Base-by-base conservation (phyloP, 257 asterid species). In the Solanum habrochaites region DNA sequence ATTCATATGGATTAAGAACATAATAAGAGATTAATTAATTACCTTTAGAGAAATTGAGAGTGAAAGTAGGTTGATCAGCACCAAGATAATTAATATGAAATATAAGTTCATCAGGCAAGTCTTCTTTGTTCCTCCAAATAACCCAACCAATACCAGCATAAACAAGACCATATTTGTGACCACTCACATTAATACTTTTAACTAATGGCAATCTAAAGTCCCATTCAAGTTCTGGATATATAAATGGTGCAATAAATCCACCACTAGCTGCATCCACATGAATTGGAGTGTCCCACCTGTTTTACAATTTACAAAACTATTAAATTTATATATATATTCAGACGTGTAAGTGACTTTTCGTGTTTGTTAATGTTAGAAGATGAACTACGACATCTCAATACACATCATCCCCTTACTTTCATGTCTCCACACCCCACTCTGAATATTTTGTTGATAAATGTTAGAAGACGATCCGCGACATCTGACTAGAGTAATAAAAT, bases 181-280 rank as follows among this genome's bases (percentile, higher is more conserved):
- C 99, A 88, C 98, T 94, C 70, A 96, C 99, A 71, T 96, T 96
- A 25, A 96, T 96, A 85, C 98, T 96, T 91, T 96, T 96, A 88
- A 96, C 99, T 84, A 95, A 73, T 42, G 98, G 98, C 91, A 95
- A 83, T 73, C 98, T 91, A 85, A 96, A 96, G 82, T 96, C 99
- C 99, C 99, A 95, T 73, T 95, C 97, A 60, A 96, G 89, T 11
- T 96, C 99, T 31, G 98, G 99, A 90, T 95, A 96, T 35, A 96
- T 73, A 73, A 96, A 96, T 87, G 99, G 99, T 42, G 99, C 99
- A 83, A 96, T 96, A 77, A 96, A 96, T 27, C 99, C 99, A 83
- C 98, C 99, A 90, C 99, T 96, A 2, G 99, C 98, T 32, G 99
- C 99, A 89, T 96, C 99, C 74, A 96, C 99, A 87, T 96, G 99